A percentile compares a stretch with the other conserved stretches of the same genome.
phyloP scores from a whole-genome alignment of 805 yeast genomes.

The Wickerhamiella cacticola region DNA sequence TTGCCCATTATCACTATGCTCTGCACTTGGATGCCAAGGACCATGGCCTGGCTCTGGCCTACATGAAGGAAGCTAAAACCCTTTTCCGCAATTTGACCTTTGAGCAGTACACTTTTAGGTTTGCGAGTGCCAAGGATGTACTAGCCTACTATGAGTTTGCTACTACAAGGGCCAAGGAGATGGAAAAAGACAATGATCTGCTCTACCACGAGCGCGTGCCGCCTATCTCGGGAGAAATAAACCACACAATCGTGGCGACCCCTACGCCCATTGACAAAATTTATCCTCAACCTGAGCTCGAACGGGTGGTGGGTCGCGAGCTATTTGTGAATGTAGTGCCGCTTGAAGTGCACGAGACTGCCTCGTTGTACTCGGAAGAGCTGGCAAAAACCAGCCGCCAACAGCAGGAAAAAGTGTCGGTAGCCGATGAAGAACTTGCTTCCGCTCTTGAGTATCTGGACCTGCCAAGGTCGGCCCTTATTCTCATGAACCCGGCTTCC shows the following conservation, averaged over 20 bases:
- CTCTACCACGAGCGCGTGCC: slow-evolving; percentile 77
- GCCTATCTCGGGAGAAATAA: slow-evolving; percentile 49
- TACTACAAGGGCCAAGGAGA: slow-evolving; percentile 17
- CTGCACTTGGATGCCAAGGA: slow-evolving; percentile 40
- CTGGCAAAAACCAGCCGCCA: slow-evolving; percentile 63
- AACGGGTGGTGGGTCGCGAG: slow-evolving; percentile 40
- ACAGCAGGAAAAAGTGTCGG: slow-evolving; percentile 61
- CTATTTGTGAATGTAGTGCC: slow-evolving; percentile 76
- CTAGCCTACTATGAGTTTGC: slow-evolving; percentile 8
- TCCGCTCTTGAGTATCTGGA: slow-evolving; percentile 74
- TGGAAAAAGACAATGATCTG: slow-evolving; percentile 77
- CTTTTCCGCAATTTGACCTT: slow-evolving; percentile 15
- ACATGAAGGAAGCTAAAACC: slow-evolving; percentile 38
- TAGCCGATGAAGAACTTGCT: slow-evolving; percentile 64
- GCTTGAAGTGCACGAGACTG: slow-evolving; percentile 70
- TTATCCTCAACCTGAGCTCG: slow-evolving; percentile 34
- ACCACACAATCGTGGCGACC: slow-evolving; percentile 58
- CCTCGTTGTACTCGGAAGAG: slow-evolving; percentile 81
- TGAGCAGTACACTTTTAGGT: background rate
- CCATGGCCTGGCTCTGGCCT: slow-evolving; percentile 67
- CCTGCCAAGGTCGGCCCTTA: slow-evolving; percentile 53
- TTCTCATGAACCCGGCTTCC: slow-evolving; percentile 16
- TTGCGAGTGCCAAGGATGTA: slow-evolving; percentile 10
- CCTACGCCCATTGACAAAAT: slow-evolving; percentile 37
- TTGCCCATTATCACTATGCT: slow-evolving; percentile 51